Evolutionary conservation across 2,329 filamentous ascomycete species (phyloP), one percentile per base, ranked within the genome.

Genomic region (Zymoseptoria pseudotritici): DNA sequence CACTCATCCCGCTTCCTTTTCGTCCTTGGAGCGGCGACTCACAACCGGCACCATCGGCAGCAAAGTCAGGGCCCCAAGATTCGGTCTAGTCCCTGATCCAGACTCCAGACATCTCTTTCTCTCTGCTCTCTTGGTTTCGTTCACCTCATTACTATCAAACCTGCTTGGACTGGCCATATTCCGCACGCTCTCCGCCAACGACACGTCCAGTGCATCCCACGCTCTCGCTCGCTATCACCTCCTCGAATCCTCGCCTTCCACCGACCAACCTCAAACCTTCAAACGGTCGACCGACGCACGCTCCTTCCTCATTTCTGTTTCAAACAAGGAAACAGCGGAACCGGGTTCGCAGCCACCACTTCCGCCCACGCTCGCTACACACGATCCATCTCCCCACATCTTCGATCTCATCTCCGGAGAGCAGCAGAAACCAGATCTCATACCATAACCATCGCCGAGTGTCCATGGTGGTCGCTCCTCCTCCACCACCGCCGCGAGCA

Each of bases 401-500:
- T 7, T 46, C 36, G 17, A 46, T 46, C 36, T n/a, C 13, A 46
- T 46, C 36, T 46, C 36, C 36, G 36, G 26, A 46, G 10, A 46
- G 13, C 17, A 46, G 36, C 13, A n/a, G 13, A n/a, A 46, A 46
- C 36, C 26, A 46, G 13, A 17, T 46, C 36, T 17, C 36, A 46
- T 46, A 17, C 36, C 36, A 46, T 46, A 46, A 7, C 13, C 17
- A 46, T n/a, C 36, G 11, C 36, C 17, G 11, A 6, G 22, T 31
- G 52, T 53, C 52, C 52, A 53, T 53, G 52, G 22, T 53, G 52
- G 17, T 13, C 17, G 36, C 36, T 46, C 36, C 36, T 46, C 36
- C 36, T 46, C 36, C 36, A 17, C 36, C 36, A 17, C 29, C 52
- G 26, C 52, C 22, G 52, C 52, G 8, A 67, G 66, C 67, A 79